Conservation (phyloP, 176 grass and related monocot genomes). For the Juncus effusus region DNA sequence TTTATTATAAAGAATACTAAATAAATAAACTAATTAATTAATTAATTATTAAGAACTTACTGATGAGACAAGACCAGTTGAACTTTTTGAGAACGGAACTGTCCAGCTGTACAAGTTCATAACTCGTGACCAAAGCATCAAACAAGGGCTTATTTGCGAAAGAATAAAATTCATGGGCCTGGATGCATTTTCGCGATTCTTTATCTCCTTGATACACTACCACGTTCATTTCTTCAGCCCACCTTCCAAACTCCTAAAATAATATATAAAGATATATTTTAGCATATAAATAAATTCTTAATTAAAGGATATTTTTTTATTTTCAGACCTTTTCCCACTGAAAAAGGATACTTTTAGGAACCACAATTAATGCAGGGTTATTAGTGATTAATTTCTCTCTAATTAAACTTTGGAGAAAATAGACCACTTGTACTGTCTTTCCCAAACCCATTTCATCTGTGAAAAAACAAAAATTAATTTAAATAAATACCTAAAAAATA, state of each 20-base stretch:
- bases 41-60: slow-evolving; percentile 32
- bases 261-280: slow-evolving; percentile 4
- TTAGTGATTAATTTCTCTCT: slow-evolving; percentile 27
- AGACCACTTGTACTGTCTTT: slow-evolving; percentile 72
- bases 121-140: slow-evolving; percentile 72
- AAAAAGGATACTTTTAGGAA: slow-evolving; percentile 69
- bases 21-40: not conserved
- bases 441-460: slow-evolving; percentile 86
- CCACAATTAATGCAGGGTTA: slow-evolving; percentile 47
- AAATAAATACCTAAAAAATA: not conserved
- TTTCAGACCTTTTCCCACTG: slow-evolving; percentile 71
- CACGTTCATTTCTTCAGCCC: slow-evolving; percentile 53
- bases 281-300: not conserved
- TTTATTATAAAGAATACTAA: slow-evolving; percentile 14
- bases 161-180: slow-evolving; percentile 57
- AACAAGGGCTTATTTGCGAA: slow-evolving; percentile 45
- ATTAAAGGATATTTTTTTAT: not conserved
- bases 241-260: slow-evolving; percentile 50
- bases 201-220: slow-evolving; percentile 69
- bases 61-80: slow-evolving; percentile 58
- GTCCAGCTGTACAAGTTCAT: slow-evolving; percentile 53
- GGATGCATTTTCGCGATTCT: slow-evolving; percentile 49
- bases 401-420: slow-evolving; percentile 50
- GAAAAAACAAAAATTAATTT: slow-evolving; percentile 5
- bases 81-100: slow-evolving; percentile 47